Evolutionary conservation across 352 stramenopile genomes (phyloP).

Genomic region (Globisporangium canariense): DNA sequence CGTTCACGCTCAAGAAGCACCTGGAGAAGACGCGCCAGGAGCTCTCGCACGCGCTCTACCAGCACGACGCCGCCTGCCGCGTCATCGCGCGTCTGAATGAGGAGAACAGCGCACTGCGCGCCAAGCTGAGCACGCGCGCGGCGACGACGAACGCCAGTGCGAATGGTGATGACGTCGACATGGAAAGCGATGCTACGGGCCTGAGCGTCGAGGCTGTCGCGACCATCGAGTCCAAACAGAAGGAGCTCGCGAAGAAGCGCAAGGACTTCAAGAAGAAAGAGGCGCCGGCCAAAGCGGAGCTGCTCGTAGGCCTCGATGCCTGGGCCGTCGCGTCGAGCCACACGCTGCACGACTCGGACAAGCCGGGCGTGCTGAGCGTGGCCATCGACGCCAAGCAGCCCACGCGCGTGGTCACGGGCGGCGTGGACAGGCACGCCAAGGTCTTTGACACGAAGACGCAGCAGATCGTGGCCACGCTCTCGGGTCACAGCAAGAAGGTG

Average conservation of each 20-base stretch:
- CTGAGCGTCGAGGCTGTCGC: conserved; percentile 40
- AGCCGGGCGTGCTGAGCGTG: conserved; percentile 58
- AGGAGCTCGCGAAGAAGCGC: conserved; percentile 61
- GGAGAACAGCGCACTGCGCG: conserved; percentile 61
- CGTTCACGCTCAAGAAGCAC: conserved; percentile 92
- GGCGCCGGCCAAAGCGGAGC: conserved; percentile 37
- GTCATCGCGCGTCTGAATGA: conserved; percentile 92
- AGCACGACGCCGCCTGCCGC: conserved; percentile 95
- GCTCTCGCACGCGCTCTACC: conserved; percentile 93
- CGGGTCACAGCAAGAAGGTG: conserved; percentile 84
- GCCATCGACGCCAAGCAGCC: conserved; percentile 55
- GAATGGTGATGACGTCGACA: conserved; percentile 49
- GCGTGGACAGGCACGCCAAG: conserved; percentile 81
- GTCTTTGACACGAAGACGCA: conserved; percentile 73
- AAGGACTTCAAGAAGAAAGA: conserved; percentile 79
- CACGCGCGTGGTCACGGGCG: conserved; percentile 57
- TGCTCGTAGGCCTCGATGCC: conserved; percentile 24
- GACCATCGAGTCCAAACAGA: conserved; percentile 67
- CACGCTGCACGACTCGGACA: conserved; percentile 71
- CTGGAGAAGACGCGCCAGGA: conserved; percentile 94
- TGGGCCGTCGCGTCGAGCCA: conserved; percentile 52
- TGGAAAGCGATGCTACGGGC: conserved; percentile 20
- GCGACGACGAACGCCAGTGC: conserved; percentile 10
- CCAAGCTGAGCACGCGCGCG: conserved; percentile 23
- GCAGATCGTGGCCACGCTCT: conserved; percentile 73